Evolutionary conservation across 495 filamentous ascomycete species (phyloP).

Genomic region (Podospora appendiculata): DNA sequence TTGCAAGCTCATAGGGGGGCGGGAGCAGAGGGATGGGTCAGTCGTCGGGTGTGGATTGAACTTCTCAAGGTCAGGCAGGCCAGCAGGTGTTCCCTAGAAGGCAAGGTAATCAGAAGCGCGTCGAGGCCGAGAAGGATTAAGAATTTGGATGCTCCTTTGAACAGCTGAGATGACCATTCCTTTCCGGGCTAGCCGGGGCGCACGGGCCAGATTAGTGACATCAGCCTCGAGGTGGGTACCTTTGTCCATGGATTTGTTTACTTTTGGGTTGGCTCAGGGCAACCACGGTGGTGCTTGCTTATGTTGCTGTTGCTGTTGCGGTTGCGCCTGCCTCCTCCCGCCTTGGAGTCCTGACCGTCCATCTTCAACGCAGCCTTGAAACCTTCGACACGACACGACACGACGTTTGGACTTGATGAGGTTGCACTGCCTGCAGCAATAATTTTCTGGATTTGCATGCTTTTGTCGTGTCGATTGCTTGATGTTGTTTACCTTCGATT

Average conservation of each 20-base stretch:
- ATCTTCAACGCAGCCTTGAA: no score
- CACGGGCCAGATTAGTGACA: constrained; percentile 10
- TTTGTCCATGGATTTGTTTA: constrained; percentile 19
- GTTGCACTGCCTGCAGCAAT: not conserved
- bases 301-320: not conserved
- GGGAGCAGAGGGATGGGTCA: no score
- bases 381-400: no score
- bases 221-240: constrained; percentile 3
- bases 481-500: not conserved
- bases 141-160: no score
- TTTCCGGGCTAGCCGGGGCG: not conserved
- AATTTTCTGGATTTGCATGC: constrained; percentile 4
- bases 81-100: no score
- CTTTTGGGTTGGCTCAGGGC: constrained; percentile 17
- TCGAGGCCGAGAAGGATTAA: no score
- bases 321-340: not conserved
- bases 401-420: not conserved
- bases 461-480: not conserved
- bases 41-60: no score
- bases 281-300: constrained; percentile 6
- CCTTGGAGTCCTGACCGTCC: not conserved
- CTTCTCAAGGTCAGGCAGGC: no score
- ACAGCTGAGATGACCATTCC: no score
- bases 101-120: no score
- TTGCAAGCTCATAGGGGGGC: no score